phyloP scores from a whole-genome alignment of 495 filamentous ascomycete genomes.

The Penicillium coprophilum region DNA sequence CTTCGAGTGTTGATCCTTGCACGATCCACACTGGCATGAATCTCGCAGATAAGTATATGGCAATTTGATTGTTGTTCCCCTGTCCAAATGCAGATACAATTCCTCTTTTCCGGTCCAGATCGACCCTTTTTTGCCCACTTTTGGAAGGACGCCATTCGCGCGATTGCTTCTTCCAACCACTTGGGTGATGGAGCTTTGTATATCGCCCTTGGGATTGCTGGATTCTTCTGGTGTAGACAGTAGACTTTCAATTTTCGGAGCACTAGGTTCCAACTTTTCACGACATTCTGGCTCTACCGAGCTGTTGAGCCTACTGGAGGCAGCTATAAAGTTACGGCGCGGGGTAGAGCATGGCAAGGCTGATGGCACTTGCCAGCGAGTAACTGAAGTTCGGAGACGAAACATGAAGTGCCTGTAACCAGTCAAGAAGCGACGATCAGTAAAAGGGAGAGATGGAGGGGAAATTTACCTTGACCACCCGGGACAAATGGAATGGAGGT shows the following conservation, averaged over 20 bases:
- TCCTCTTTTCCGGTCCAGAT: conserved; percentile 4
- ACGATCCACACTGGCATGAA: conserved; percentile 65
- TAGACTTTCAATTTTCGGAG: neutral
- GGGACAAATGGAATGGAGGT: neutral
- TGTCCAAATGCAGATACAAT: conserved; percentile 8
- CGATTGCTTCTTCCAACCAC: neutral
- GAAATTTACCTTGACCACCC: neutral
- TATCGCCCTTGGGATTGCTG: neutral
- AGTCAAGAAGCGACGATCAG: neutral
- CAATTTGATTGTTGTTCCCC: neutral
- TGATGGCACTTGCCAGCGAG: conserved; percentile 12
- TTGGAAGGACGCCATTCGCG: neutral
- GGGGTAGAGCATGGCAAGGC: conserved; percentile 4
- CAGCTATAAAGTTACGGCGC: conserved; percentile 11
- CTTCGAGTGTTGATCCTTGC: conserved; percentile 73
- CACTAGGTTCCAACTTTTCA: neutral
- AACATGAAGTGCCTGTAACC: conserved; percentile 9
- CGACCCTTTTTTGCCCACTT: neutral
- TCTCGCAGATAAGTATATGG: conserved; percentile 68
- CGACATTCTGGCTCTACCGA: neutral
- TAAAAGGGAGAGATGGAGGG: neutral
- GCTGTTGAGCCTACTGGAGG: conserved; percentile 4
- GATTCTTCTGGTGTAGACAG: neutral
- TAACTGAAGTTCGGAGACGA: conserved; percentile 6
- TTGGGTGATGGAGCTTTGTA: neutral